A percentile compares a stretch with the other conserved stretches of the same genome.
These are phyloP conservation scores for Diaporthe sp. DNA, from an alignment of 2,329 filamentous ascomycete genomes.

Conservation along the genomic window DNA sequence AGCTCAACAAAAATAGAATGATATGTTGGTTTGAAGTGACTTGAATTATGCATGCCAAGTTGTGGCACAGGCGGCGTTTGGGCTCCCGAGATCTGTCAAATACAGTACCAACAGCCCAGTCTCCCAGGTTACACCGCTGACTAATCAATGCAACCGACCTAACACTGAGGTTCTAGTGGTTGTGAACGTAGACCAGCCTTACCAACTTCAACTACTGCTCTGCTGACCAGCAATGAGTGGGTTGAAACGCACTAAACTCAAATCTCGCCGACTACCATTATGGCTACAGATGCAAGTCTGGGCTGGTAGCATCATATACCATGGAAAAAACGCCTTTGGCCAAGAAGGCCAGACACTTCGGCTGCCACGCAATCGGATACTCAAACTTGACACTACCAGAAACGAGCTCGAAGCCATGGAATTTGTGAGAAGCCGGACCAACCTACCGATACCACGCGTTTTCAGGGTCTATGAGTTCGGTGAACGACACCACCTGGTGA, in stretches of 20 bases:
- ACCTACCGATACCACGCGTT: not conserved
- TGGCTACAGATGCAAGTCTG: not conserved
- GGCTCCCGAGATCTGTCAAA: no score
- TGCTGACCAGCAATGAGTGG: not conserved
- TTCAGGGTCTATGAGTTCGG: not conserved
- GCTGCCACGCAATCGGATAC: slow-evolving; percentile 6
- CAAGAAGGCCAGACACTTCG: not conserved
- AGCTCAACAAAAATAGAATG: not conserved
- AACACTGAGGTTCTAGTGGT: not conserved
- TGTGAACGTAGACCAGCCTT: not conserved
- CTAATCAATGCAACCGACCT: not conserved
- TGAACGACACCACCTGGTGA: not conserved
- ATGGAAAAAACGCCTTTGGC: not conserved
- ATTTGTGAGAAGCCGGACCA: not conserved
- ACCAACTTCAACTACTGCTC: not conserved
- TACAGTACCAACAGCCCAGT: not conserved
- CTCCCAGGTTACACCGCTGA: not conserved
- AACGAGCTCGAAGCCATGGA: slow-evolving; percentile 7
- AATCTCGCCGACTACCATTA: not conserved
- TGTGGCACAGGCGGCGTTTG: not conserved
- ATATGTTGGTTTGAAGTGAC: not conserved
- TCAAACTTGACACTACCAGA: not conserved
- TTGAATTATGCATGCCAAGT: not conserved
- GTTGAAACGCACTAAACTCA: not conserved
- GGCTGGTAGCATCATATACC: not conserved